Conservation (phyloP, 2,329 filamentous ascomycete species). For the Nemania sp. region DNA sequence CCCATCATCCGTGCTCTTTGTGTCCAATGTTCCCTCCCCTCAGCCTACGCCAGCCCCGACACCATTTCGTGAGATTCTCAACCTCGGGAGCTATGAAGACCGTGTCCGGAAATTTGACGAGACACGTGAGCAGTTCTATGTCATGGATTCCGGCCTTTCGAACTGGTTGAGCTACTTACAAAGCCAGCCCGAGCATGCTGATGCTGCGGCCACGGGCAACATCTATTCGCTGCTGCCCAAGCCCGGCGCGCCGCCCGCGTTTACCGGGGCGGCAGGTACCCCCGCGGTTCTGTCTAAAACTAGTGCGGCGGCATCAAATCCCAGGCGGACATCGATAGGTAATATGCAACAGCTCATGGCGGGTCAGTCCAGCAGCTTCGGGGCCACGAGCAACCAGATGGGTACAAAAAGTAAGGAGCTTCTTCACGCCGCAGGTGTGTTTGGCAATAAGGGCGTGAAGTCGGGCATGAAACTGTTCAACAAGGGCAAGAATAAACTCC, state of each 20-base stretch:
- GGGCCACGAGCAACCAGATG: slow-evolving; percentile 71
- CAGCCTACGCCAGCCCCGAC: slow-evolving; percentile 43
- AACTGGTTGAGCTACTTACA: slow-evolving; percentile 65
- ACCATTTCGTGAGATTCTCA: slow-evolving; percentile 82
- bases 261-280: slow-evolving; percentile 20
- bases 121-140: slow-evolving; percentile 76
- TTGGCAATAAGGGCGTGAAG: slow-evolving; percentile 91
- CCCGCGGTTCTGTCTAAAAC: slow-evolving; percentile 60
- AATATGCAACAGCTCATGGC: slow-evolving; percentile 51
- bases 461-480: slow-evolving; percentile 92
- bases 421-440: slow-evolving; percentile 85
- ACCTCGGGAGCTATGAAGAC: slow-evolving; percentile 72
- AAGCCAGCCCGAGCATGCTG: slow-evolving; percentile 61
- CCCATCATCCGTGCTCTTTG: neutral
- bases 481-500: slow-evolving; percentile 88
- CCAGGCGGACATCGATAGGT: slow-evolving; percentile 46
- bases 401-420: slow-evolving; percentile 90
- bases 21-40: slow-evolving; percentile 8
- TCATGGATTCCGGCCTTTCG: slow-evolving; percentile 79
- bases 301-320: slow-evolving; percentile 48
- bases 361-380: slow-evolving; percentile 60
- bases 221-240: slow-evolving; percentile 15
- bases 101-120: slow-evolving; percentile 80
- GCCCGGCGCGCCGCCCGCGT: slow-evolving; percentile 27
- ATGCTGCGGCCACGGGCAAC: slow-evolving; percentile 41